Base-by-base conservation (phyloP, 176 grass and related monocot genomes). In the Oryza australiensis region DNA sequence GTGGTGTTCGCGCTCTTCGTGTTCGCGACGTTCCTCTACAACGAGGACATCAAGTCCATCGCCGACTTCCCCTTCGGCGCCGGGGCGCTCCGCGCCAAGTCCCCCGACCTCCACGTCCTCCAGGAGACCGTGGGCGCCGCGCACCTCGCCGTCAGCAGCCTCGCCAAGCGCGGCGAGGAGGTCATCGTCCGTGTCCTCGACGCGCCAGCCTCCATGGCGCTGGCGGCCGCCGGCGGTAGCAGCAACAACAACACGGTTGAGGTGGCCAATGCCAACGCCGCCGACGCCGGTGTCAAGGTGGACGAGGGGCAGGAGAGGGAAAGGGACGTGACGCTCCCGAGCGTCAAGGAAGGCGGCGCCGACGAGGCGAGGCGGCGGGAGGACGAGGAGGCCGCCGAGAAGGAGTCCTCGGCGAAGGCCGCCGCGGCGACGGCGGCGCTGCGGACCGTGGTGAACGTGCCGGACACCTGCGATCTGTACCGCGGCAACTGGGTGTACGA, bases 11-110 rank as follows among this genome's bases (percentile, higher is more conserved):
- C 86, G 10, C 83, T 94, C 51, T 91, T 98, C 76, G 77, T 98
- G 13, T 98, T 98, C 46, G 89, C 86, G 29, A 89, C 88, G 69
- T 94, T 98, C 91, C 83, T 94, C 11, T 98, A 98, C 92, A 98
- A 94, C 83, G 92, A 98, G 68, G 92, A 98, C 84, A 91, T 98
- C 83, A 94, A 93, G 77, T 91, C 95, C 70, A 86, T 98, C 78
- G 91, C 92, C 57, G 95, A 98, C 70, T 94, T 89, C 77, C 92
- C 93, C 16, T 93, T 94, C 81, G 35, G 83, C 78, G 32, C 83
- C 26, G 88, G 79, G 37, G 68, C 88, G 37, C 24, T 91, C 53
- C 89, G 88, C 5, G 85, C 91, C 74, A 87, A 68, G 59, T 43
- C 85, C 18, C 82, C 82, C 64, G 81, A 84, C 66, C 86, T 91